Conservation (phyloP, 768 basidiomycete genomes). For the Clitopilus passeckerianus region DNA sequence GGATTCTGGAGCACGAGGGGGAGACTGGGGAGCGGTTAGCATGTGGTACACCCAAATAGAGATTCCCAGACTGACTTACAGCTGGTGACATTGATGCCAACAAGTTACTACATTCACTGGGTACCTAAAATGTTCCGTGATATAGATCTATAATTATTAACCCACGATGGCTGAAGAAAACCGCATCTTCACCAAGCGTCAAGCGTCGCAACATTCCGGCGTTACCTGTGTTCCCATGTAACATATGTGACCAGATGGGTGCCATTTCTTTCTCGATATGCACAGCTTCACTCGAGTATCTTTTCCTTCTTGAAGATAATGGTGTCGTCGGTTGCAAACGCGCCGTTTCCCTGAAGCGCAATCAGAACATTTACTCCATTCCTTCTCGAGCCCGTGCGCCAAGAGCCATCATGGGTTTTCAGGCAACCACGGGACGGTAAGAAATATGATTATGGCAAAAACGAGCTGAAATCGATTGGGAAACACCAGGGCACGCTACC, state of each 20-base stretch:
- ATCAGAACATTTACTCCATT: slow-evolving; percentile 36
- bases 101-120: slow-evolving; percentile 48
- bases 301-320: slow-evolving; percentile 33
- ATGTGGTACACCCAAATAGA: background rate
- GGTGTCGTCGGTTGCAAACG: slow-evolving; percentile 25
- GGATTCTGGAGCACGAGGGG: slow-evolving; percentile 46
- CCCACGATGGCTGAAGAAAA: background rate
- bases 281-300: slow-evolving; percentile 40
- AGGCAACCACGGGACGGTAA: slow-evolving; percentile 42
- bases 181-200: slow-evolving; percentile 34
- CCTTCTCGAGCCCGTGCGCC: slow-evolving; percentile 37
- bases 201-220: slow-evolving; percentile 41
- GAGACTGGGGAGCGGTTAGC: slow-evolving; percentile 20
- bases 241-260: slow-evolving; percentile 35
- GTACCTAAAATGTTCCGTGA: slow-evolving; percentile 24
- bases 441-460: slow-evolving; percentile 37
- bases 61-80: slow-evolving; percentile 33
- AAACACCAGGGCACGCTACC: slow-evolving; percentile 44
- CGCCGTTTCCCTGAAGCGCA: slow-evolving; percentile 35
- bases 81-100: slow-evolving; percentile 47
- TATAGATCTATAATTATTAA: background rate
- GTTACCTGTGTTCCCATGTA: slow-evolving; percentile 34
- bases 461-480: slow-evolving; percentile 44
- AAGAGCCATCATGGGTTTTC: slow-evolving; percentile 46
- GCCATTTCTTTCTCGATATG: slow-evolving; percentile 36